These are phyloP conservation scores for Vigna hirtella DNA, from an alignment of 306 rosid genomes.

Conservation along the genomic window DNA sequence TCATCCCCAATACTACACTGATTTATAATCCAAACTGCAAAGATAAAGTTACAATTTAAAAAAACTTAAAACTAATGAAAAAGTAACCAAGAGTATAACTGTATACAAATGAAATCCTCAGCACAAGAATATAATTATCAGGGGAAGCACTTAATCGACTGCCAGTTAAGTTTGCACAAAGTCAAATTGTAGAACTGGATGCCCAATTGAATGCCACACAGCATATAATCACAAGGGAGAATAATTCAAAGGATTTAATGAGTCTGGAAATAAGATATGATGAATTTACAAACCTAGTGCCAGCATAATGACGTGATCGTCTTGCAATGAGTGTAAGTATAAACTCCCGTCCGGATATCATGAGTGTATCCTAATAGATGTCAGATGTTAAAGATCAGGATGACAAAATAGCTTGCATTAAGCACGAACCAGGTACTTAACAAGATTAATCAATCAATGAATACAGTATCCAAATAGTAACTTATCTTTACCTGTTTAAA, in stretches of 20 bases:
- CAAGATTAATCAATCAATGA: slow-evolving; percentile 25
- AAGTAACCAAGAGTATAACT: neutral
- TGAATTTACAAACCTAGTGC: slow-evolving; percentile 75
- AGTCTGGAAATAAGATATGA: slow-evolving; percentile 19
- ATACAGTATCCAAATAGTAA: slow-evolving; percentile 9
- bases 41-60: slow-evolving; percentile 17
- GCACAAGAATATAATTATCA: slow-evolving; percentile 10
- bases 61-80: slow-evolving; percentile 11
- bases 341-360: slow-evolving; percentile 69
- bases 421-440: slow-evolving; percentile 35
- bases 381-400: slow-evolving; percentile 27
- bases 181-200: slow-evolving; percentile 31
- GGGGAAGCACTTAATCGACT: slow-evolving; percentile 8
- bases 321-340: slow-evolving; percentile 88
- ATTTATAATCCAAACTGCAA: slow-evolving; percentile 33
- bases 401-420: slow-evolving; percentile 34
- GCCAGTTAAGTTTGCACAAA: slow-evolving; percentile 32
- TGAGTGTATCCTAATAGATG: slow-evolving; percentile 67
- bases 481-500: slow-evolving; percentile 82
- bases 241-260: slow-evolving; percentile 16
- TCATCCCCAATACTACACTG: slow-evolving; percentile 3
- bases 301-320: slow-evolving; percentile 99
- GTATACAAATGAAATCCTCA: slow-evolving; percentile 15
- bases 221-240: slow-evolving; percentile 31
- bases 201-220: slow-evolving; percentile 2